Conservation (phyloP, 352 stramenopile genomes). For the Thraustochytrium striatum region DNA sequence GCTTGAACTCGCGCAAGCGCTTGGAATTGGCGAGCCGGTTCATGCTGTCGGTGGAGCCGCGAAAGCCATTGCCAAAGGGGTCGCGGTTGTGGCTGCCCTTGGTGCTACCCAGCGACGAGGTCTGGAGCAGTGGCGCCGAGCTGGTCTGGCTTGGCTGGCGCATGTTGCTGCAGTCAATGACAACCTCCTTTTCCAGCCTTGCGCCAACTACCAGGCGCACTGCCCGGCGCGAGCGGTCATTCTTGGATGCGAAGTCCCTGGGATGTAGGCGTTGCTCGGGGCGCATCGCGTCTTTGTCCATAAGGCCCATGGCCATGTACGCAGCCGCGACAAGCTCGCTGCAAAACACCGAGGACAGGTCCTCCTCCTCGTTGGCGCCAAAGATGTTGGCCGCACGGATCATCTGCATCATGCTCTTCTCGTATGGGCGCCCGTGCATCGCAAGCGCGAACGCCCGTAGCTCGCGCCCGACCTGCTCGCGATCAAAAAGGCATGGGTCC, state of each 20-base stretch:
- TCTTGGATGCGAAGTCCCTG: conserved; percentile 35
- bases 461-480: not conserved
- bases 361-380: conserved; percentile 29
- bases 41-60: too few species aligned
- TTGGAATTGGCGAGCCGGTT: too few species aligned
- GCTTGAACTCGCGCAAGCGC: too few species aligned
- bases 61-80: too few species aligned
- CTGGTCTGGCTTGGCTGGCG: too few species aligned
- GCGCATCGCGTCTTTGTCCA: not conserved
- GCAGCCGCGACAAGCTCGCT: conserved; percentile 26
- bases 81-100: too few species aligned
- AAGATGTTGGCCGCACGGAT: conserved; percentile 30
- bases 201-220: conserved; percentile 15
- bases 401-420: conserved; percentile 32
- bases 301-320: conserved; percentile 25
- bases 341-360: conserved; percentile 44
- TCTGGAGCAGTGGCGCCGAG: too few species aligned
- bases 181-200: too few species aligned
- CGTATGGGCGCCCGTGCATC: conserved; percentile 42
- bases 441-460: not conserved
- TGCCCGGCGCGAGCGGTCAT: not conserved
- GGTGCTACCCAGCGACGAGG: too few species aligned
- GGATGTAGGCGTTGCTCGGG: conserved; percentile 18
- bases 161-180: too few species aligned
- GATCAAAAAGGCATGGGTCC: not conserved